Conservation (phyloP, 2,329 filamentous ascomycete genomes). For the Rachicladosporium sp. region DNA sequence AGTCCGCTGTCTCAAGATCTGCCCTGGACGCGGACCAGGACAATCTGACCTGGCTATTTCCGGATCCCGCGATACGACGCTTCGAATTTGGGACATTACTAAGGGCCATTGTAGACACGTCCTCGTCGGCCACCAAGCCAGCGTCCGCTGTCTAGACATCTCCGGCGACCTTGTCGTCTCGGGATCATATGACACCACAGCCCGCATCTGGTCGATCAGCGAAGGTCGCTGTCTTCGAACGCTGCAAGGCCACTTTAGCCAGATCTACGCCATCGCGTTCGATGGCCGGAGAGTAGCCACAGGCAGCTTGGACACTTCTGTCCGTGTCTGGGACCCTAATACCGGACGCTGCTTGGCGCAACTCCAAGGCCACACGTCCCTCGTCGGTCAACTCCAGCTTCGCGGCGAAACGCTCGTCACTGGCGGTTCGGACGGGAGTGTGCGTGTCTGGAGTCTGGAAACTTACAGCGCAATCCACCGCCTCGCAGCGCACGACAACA, state of each 20-base stretch:
- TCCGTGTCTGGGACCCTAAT: slow-evolving; percentile 73
- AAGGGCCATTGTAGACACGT: slow-evolving; percentile 84
- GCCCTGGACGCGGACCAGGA: slow-evolving; percentile 43
- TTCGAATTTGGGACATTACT: slow-evolving; percentile 88
- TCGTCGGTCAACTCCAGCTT: slow-evolving; percentile 95
- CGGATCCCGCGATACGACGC: slow-evolving; percentile 84
- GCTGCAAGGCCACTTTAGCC: slow-evolving; percentile 87
- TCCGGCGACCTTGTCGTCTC: slow-evolving; percentile 96
- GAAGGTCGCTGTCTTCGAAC: slow-evolving; percentile 87
- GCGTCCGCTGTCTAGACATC: slow-evolving; percentile 88
- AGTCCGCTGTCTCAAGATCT: slow-evolving; percentile 95
- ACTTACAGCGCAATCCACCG: slow-evolving; percentile 87
- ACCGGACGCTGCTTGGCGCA: slow-evolving; percentile 66
- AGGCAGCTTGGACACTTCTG: slow-evolving; percentile 90
- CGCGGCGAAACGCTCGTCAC: slow-evolving; percentile 89
- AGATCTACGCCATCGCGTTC: slow-evolving; percentile 97
- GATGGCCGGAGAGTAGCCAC: slow-evolving; percentile 89
- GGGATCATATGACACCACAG: slow-evolving; percentile 93
- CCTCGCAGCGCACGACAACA: slow-evolving; percentile 93
- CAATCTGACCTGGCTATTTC: slow-evolving; percentile 73
- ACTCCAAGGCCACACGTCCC: slow-evolving; percentile 88
- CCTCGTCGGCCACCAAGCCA: slow-evolving; percentile 87
- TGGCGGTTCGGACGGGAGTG: slow-evolving; percentile 88
- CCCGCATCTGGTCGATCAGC: slow-evolving; percentile 94
- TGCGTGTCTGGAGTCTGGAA: slow-evolving; percentile 88